Evolutionary conservation across 805 yeast genomes (phyloP).

Genomic region (Groenewaldozyma tartarivorans): DNA sequence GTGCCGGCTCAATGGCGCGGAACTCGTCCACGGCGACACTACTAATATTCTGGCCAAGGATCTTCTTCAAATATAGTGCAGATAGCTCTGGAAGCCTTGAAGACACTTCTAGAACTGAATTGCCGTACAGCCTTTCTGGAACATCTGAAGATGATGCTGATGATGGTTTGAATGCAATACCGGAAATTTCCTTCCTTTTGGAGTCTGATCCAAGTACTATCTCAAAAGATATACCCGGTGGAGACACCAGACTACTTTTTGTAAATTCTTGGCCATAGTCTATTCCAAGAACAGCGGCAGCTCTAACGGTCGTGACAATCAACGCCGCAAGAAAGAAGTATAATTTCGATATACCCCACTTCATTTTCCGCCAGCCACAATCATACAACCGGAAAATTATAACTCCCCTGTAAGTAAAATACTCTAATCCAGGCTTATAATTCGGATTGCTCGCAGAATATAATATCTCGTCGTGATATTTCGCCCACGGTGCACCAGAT

Average conservation of each 20-base stretch:
- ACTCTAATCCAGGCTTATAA: too few relatives aligned
- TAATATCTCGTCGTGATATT: too few relatives aligned
- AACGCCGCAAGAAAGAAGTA: not conserved
- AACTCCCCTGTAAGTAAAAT: too few relatives aligned
- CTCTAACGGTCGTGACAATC: constrained; percentile 7
- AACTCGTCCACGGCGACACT: constrained; percentile 38
- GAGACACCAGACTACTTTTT: constrained; percentile 84
- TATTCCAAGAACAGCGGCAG: constrained; percentile 65
- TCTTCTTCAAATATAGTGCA: constrained; percentile 54
- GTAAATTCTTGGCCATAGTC: constrained; percentile 85
- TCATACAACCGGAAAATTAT: too few relatives aligned
- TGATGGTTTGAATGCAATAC: constrained; percentile 48
- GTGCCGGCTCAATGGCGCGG: constrained; percentile 46
- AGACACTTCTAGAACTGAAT: constrained; percentile 58
- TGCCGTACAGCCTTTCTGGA: constrained; percentile 64
- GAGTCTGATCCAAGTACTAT: constrained; percentile 83
- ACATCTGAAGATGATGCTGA: constrained; percentile 4
- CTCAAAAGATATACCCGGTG: constrained; percentile 72
- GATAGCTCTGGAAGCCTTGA: constrained; percentile 68
- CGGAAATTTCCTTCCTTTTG: constrained; percentile 80
- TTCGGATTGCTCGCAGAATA: too few relatives aligned
- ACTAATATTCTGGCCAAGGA: constrained; percentile 44
- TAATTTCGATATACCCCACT: too few relatives aligned
- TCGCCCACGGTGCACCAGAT: too few relatives aligned
- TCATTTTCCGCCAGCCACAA: too few relatives aligned